Conservation (phyloP, 2,329 filamentous ascomycete species). For the Coniella vitis region DNA sequence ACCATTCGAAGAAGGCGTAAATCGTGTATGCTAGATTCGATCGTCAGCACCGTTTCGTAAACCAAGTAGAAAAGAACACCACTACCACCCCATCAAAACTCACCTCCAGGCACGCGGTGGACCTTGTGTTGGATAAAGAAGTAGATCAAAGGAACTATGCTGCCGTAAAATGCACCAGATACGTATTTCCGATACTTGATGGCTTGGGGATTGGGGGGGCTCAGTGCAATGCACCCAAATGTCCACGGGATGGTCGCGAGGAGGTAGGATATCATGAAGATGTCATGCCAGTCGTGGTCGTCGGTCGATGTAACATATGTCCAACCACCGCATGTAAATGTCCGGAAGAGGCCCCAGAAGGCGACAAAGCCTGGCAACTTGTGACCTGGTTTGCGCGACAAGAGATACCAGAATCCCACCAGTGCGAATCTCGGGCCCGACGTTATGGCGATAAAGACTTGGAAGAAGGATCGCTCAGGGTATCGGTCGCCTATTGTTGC, state of each 20-base stretch:
- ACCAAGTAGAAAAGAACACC: not conserved
- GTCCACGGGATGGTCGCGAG: constrained; percentile 95
- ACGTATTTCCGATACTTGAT: constrained; percentile 86
- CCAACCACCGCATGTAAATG: constrained; percentile 93
- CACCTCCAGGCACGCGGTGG: constrained; percentile 87
- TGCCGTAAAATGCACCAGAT: constrained; percentile 79
- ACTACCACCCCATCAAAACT: constrained; percentile 30
- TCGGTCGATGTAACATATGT: constrained; percentile 98
- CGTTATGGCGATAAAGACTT: constrained; percentile 94
- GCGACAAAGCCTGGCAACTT: constrained; percentile 76
- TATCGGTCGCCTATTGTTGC: constrained; percentile 96
- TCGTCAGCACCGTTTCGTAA: too few species aligned
- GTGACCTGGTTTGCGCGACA: constrained; percentile 70
- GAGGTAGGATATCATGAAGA: constrained; percentile 98
- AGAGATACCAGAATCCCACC: constrained; percentile 84
- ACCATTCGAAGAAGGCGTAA: constrained; percentile 98
- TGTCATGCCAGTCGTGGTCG: constrained; percentile 97
- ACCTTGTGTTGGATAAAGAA: constrained; percentile 99
- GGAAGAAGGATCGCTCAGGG: constrained; percentile 93
- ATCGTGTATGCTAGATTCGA: constrained; percentile 96
- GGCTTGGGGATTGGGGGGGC: constrained; percentile 74
- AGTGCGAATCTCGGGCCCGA: constrained; percentile 91
- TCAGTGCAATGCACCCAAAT: constrained; percentile 78
- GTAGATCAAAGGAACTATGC: constrained; percentile 83
- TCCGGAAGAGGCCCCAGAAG: constrained; percentile 75